These are phyloP conservation scores for Cladophialophora yegresii DNA, from an alignment of 2,329 filamentous ascomycete species.

Conservation along the genomic window DNA sequence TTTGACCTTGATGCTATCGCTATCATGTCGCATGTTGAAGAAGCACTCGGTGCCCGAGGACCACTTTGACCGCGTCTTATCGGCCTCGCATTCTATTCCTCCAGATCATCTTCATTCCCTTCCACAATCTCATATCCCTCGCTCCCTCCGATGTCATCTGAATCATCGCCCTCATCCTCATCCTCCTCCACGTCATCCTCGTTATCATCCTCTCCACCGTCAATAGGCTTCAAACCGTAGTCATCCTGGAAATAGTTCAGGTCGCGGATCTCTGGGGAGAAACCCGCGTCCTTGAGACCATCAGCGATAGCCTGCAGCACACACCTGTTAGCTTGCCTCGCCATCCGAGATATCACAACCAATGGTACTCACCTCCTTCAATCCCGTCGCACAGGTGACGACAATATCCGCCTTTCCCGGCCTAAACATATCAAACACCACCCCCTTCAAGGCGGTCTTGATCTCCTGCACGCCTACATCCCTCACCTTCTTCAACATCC, in stretches of 20 bases:
- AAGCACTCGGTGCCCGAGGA: background rate
- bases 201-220: conserved; percentile 61
- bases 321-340: conserved; percentile 22
- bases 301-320: conserved; percentile 68
- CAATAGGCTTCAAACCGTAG: conserved; percentile 73
- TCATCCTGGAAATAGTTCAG: conserved; percentile 83
- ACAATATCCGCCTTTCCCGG: conserved; percentile 80
- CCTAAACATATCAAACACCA: conserved; percentile 78
- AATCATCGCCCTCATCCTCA: conserved; percentile 42
- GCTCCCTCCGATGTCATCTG: conserved; percentile 53
- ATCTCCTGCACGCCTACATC: conserved; percentile 76
- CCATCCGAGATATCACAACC: conserved; percentile 12
- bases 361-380: conserved; percentile 70
- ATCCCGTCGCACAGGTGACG: conserved; percentile 80
- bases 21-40: background rate
- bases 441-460: conserved; percentile 68
- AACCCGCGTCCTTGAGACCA: conserved; percentile 73
- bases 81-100: background rate
- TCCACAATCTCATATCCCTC: conserved; percentile 43
- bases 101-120: conserved; percentile 7
- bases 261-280: conserved; percentile 72
- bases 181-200: conserved; percentile 62
- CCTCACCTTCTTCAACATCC: conserved; percentile 74
- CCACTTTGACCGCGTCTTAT: background rate
- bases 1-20: background rate